Evolutionary conservation across 2,329 filamentous ascomycete species (phyloP), one percentile per base, ranked within the genome.

Genomic region (Claviceps maximensis): DNA sequence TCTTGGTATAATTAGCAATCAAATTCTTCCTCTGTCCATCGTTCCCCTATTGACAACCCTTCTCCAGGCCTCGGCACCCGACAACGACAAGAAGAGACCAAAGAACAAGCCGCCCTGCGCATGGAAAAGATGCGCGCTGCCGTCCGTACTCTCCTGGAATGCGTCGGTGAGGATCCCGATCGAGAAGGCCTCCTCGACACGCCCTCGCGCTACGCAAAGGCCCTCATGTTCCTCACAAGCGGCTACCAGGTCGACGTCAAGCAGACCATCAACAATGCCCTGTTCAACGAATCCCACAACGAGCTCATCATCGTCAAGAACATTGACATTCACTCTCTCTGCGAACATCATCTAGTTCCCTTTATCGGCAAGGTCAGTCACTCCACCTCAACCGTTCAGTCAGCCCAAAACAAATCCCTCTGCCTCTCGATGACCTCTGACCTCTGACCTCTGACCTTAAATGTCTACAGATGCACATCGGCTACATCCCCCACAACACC

Each of bases 381-480:
- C n/a, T n/a, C n/a, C n/a, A n/a, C n/a, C n/a, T n/a, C n/a, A n/a
- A 31, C 2, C 17, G 31, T 2, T 13, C 19, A 2, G 21, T 4
- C 19, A 23, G 10, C 41, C 19, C n/a, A n/a, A n/a, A n/a, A n/a
- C n/a, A n/a, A n/a, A 9, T 41, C 15, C 10, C 10, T 19, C 10
- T 13, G 5, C 13, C 42, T 45, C 13, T 27, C 38, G n/a, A 6
- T 19, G 40, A 12, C 38, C 6, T n/a, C 17, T 40, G 3, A 13
- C 31, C n/a, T 40, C 23, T 46, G 5, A 27, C 44, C 17, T 8
- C 25, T 23, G n/a, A 42, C 19, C 12, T 8, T 17, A 13, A n/a
- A n/a, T n/a, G n/a, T n/a, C n/a, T n/a, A n/a, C 59, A 94, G 88
- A 97, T 98, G 88, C 93, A 98, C 71, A 97, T 98, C 61, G 93